Percentiles rank a stretch among this genome's conserved stretches.
These are phyloP conservation scores for Pichia phayaonensis DNA, from an alignment of 805 yeast species.

Conservation along the genomic window DNA sequence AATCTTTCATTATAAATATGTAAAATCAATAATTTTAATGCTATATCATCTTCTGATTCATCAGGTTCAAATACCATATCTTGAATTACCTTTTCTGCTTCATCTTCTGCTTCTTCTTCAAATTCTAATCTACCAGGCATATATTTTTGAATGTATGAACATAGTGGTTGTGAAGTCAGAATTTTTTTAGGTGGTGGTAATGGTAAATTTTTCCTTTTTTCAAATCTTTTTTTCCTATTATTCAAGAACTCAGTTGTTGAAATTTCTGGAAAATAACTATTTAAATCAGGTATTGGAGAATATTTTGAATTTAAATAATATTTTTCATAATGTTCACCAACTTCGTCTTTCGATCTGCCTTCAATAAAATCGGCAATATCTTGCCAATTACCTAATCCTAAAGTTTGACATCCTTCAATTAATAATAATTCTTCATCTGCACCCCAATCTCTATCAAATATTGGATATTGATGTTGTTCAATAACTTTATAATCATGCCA, in stretches of 20 bases:
- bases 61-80: slow-evolving; percentile 96
- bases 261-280: slow-evolving; percentile 55
- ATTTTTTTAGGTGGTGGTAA: slow-evolving; percentile 84
- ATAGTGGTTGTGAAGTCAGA: slow-evolving; percentile 86
- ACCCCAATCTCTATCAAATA: slow-evolving; percentile 89
- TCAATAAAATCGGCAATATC: slow-evolving; percentile 97
- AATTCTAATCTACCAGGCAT: slow-evolving; percentile 99
- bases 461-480: slow-evolving; percentile 93
- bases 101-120: slow-evolving; percentile 94
- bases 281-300: slow-evolving; percentile 88
- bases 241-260: slow-evolving; percentile 63
- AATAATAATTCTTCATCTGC: slow-evolving; percentile 92
- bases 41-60: slow-evolving; percentile 81
- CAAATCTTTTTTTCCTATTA: slow-evolving; percentile 63
- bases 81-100: slow-evolving; percentile 88
- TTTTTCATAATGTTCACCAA: slow-evolving; percentile 69
- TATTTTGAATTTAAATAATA: slow-evolving; percentile 60
- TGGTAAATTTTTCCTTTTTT: slow-evolving; percentile 62
- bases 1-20: slow-evolving; percentile 86
- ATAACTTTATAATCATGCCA: slow-evolving; percentile 87
- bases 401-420: slow-evolving; percentile 85
- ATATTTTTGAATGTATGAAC: slow-evolving; percentile 95
- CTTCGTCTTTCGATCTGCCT: slow-evolving; percentile 86
- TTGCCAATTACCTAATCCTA: slow-evolving; percentile 96
- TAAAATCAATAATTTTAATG: slow-evolving; percentile 76